Evolutionary conservation across 805 yeast species (phyloP).

Genomic region (Hanseniaspora meyeri): DNA sequence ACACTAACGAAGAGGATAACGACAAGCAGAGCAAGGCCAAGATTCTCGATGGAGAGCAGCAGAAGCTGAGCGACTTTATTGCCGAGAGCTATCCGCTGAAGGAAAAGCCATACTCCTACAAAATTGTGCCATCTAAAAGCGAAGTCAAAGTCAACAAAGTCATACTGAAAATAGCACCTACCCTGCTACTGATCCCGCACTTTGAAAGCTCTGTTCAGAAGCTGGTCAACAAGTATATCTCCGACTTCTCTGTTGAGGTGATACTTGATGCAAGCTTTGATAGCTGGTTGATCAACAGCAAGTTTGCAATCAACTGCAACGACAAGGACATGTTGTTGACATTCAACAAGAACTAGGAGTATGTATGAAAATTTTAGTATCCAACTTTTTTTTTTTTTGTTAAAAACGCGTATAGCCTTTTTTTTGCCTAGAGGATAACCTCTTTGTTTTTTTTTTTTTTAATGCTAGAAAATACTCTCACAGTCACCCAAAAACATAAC

Average conservation of each 20-base stretch:
- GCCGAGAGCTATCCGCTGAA: neutral
- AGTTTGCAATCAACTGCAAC: slow-evolving; percentile 1
- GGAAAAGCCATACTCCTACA: slow-evolving; percentile 4
- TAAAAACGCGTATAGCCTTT: neutral
- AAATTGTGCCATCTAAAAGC: neutral
- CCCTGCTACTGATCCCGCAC: neutral
- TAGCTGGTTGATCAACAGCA: neutral
- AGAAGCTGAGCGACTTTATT: neutral
- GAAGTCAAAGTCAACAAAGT: neutral
- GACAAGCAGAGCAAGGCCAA: neutral
- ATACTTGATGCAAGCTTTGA: neutral
- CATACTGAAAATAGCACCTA: neutral
- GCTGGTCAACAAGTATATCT: neutral
- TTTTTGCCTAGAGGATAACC: neutral
- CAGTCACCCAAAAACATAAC: neutral
- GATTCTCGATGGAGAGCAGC: neutral
- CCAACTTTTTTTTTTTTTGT: neutral
- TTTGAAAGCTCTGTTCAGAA: neutral
- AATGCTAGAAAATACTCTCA: neutral
- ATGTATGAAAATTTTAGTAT: neutral
- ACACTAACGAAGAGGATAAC: neutral
- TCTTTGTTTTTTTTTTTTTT: neutral
- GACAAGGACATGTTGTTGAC: slow-evolving; percentile 2
- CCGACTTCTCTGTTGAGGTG: neutral
- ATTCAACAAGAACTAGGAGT: neutral